phyloP scores from a whole-genome alignment of 2,329 filamentous ascomycete species.

The Colletotrichum sp. region DNA sequence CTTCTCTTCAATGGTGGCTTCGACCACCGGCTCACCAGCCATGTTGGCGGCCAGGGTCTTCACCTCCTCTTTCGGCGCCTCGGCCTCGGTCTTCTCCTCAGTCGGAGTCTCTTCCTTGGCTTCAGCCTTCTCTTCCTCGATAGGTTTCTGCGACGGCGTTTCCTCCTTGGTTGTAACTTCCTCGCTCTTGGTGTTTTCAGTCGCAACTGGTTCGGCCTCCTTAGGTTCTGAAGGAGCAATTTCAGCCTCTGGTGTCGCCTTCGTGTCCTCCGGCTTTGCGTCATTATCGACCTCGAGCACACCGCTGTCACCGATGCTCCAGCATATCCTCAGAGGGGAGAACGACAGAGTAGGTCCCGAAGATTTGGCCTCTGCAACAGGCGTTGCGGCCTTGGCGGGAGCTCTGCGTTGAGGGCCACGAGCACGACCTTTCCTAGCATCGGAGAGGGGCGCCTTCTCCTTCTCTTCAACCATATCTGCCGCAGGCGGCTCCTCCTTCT shows the following conservation, averaged over 20 bases:
- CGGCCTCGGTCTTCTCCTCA: not conserved
- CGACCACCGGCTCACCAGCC: conserved; percentile 49
- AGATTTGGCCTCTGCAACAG: conserved; percentile 30
- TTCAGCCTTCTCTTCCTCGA: not conserved
- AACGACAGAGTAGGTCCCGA: conserved; percentile 49
- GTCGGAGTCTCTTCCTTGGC: conserved; percentile 3
- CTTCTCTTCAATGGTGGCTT: conserved; percentile 40
- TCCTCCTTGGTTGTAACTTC: not conserved
- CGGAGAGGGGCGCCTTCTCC: conserved; percentile 78
- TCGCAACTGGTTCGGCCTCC: not conserved
- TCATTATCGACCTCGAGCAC: conserved; percentile 43
- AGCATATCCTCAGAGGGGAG: conserved; percentile 52
- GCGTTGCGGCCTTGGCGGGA: conserved; percentile 54
- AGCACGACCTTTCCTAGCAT: conserved; percentile 90
- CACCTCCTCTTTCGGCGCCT: conserved; percentile 17
- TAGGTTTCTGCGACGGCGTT: not conserved
- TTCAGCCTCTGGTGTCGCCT: not conserved
- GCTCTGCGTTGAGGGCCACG: conserved; percentile 84
- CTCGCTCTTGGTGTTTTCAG: not conserved
- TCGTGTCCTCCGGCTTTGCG: not conserved
- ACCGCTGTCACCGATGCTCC: conserved; percentile 58
- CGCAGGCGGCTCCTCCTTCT: conserved; percentile 37
- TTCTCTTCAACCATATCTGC: conserved; percentile 18
- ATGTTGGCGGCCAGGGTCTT: conserved; percentile 46
- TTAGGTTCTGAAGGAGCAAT: not conserved